Base-by-base conservation (phyloP, 495 filamentous ascomycete genomes). In the Articulospora tetracladia region DNA sequence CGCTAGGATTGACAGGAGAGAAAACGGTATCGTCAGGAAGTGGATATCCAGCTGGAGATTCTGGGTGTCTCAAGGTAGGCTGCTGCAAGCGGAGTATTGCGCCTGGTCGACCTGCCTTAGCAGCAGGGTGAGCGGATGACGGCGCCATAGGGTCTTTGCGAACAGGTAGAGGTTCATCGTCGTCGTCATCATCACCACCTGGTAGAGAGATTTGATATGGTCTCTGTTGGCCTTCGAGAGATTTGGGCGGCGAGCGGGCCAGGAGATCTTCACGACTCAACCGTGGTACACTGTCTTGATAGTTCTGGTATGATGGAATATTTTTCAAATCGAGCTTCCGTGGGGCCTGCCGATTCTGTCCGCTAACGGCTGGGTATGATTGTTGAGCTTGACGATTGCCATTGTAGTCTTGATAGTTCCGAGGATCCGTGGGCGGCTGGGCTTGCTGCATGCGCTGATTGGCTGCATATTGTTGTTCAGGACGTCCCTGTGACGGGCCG, bases 151-250 rank as follows among this genome's bases (percentile, higher is more conserved):
- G 17, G 23, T 61, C 61, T 51, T 64, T 64, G 17, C 20, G 2
- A 10, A 59, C 22, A 3, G 57, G 58, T 8, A 48, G 15, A 7
- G 64, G 60, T 1, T 58, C 58, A 3, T 60, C 59, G 12, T 59
- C 64, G 36, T 59, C 55, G 12, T 50, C 59, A 34, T 61, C 60
- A 13, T 62, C 47, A 8, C 56, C 63, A 15, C 52, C 61, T 11
- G 67, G 67, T 13, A 69, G 62, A 8, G 64, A 34, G 26, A 69
- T 48, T 51, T 67, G 58, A 41, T 69, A 69, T 19, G 67, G 67
- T 52, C 55, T 23, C 58, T 69, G 67, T 46, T 69, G 67, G 8
- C 62, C 59, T 44, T 51, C 41, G 1, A 56, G 44, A 10, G 47
- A 30, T 15, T 57, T 53, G 26, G 67, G 62, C 10, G 67, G 67